A percentile compares a stretch with the other conserved stretches of the same genome.
Evolutionary conservation across 208 protist genomes (phyloP).

Genomic region (Trypanosoma caninum): DNA sequence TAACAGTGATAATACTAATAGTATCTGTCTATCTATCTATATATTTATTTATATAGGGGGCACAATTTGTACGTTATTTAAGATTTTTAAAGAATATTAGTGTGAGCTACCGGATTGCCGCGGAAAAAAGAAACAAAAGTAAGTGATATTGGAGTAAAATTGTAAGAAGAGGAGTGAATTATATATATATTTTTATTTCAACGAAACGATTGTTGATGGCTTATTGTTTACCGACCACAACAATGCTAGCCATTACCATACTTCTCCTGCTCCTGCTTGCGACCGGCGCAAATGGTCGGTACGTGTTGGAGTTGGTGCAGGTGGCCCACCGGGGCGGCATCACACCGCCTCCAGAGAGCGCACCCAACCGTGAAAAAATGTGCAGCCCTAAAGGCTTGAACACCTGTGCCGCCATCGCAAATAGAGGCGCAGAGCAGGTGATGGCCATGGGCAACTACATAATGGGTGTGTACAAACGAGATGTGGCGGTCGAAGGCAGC

Average conservation of each 20-base stretch:
- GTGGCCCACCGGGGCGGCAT: slow-evolving; percentile 18
- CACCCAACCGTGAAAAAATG: slow-evolving; percentile 16
- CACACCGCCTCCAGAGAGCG: background rate
- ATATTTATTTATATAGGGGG: no score
- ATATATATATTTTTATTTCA: background rate
- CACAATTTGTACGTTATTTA: no score
- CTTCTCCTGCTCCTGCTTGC: slow-evolving; percentile 18
- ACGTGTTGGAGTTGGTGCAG: slow-evolving; percentile 21
- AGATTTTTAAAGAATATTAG: no score
- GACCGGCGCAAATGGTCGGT: slow-evolving; percentile 23
- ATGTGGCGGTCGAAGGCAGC: background rate
- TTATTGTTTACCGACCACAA: slow-evolving; percentile 1
- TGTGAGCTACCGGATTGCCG: no score
- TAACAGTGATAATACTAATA: no score
- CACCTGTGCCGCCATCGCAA: slow-evolving; percentile 23
- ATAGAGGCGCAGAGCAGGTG: slow-evolving; percentile 21
- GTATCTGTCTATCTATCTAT: no score
- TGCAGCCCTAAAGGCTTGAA: slow-evolving; percentile 14
- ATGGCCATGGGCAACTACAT: slow-evolving; percentile 19
- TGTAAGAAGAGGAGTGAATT: no score
- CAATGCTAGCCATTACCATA: no score
- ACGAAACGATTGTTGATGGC: background rate
- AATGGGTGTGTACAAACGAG: slow-evolving; percentile 5
- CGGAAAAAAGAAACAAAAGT: no score
- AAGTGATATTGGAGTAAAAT: no score